These are phyloP conservation scores for Dianthus caryophyllus DNA, from an alignment of 148 eudicot species.

Conservation along the genomic window DNA sequence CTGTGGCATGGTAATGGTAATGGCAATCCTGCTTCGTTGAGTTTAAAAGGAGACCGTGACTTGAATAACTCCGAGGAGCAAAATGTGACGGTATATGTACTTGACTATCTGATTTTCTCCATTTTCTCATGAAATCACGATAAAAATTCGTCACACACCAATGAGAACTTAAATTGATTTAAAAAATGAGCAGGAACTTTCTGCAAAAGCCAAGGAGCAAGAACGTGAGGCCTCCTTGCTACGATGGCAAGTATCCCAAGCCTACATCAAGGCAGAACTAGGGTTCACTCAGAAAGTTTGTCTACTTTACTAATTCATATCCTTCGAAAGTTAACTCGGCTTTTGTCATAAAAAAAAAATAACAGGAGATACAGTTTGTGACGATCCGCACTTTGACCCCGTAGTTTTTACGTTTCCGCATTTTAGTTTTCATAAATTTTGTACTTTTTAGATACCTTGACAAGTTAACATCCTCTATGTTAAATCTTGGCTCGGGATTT, in stretches of 20 bases:
- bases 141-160: constrained; percentile 20
- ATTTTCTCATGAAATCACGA: too few relatives aligned
- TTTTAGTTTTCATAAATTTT: too few relatives aligned
- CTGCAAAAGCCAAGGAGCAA: constrained; percentile 47
- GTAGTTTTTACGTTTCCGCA: too few relatives aligned
- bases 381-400: too few relatives aligned
- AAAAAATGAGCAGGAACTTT: constrained; percentile 49
- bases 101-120: not conserved
- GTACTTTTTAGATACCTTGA: too few relatives aligned
- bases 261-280: constrained; percentile 54
- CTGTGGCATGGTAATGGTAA: constrained; percentile 33
- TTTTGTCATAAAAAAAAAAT: constrained; percentile 21
- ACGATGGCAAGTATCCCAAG: constrained; percentile 55
- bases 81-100: constrained; percentile 44
- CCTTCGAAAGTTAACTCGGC: constrained; percentile 6
- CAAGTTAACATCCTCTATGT: too few relatives aligned
- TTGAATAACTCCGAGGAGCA: constrained; percentile 34
- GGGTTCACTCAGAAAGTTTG: constrained; percentile 1
- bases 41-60: constrained; percentile 34
- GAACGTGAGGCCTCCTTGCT: constrained; percentile 58
- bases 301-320: constrained; percentile 13
- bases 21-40: constrained; percentile 43
- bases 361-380: constrained; percentile 72
- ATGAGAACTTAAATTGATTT: constrained; percentile 8
- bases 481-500: too few relatives aligned